Percentiles rank a stretch among this genome's conserved stretches.
phyloP scores from a whole-genome alignment of 345 rosid species.

The Hibiscus tridactylites region DNA sequence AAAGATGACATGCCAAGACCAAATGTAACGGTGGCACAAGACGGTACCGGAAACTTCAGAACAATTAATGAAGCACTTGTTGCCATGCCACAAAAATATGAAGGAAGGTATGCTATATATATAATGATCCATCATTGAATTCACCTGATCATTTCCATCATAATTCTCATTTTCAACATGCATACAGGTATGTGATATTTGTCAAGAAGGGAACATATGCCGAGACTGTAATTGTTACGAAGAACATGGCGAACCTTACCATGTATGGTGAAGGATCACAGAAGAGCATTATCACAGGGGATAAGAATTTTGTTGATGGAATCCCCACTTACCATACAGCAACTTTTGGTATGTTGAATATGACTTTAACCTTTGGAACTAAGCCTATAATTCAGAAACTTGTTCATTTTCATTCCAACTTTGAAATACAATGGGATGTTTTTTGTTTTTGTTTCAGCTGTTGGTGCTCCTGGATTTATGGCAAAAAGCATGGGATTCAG shows the following conservation, averaged over 20 bases:
- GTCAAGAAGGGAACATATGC: slow-evolving; percentile 64
- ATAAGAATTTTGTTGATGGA: slow-evolving; percentile 46
- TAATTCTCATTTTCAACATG: neutral
- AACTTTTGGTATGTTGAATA: slow-evolving; percentile 44
- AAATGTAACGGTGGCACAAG: slow-evolving; percentile 62
- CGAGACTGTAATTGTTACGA: slow-evolving; percentile 43
- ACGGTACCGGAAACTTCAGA: slow-evolving; percentile 68
- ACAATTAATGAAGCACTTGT: slow-evolving; percentile 55
- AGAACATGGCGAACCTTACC: slow-evolving; percentile 48
- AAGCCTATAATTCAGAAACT: neutral
- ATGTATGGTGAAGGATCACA: slow-evolving; percentile 83
- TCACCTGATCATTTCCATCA: neutral
- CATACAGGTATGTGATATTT: slow-evolving; percentile 56
- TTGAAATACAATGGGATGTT: neutral
- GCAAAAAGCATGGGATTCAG: slow-evolving; percentile 73
- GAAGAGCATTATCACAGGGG: slow-evolving; percentile 58
- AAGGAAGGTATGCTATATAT: slow-evolving; percentile 40
- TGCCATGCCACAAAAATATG: slow-evolving; percentile 45
- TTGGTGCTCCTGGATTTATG: slow-evolving; percentile 54
- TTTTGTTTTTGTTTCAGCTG: slow-evolving; percentile 32
- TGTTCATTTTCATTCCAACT: neutral
- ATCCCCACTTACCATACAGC: slow-evolving; percentile 52
- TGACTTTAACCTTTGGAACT: neutral
- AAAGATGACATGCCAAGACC: slow-evolving; percentile 28
- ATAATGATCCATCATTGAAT: neutral